Percentiles rank a stretch among this genome's conserved stretches.
These are phyloP conservation scores for Kluyveromyces sp. DNA, from an alignment of 1,139 yeast genomes.

Conservation along the genomic window DNA sequence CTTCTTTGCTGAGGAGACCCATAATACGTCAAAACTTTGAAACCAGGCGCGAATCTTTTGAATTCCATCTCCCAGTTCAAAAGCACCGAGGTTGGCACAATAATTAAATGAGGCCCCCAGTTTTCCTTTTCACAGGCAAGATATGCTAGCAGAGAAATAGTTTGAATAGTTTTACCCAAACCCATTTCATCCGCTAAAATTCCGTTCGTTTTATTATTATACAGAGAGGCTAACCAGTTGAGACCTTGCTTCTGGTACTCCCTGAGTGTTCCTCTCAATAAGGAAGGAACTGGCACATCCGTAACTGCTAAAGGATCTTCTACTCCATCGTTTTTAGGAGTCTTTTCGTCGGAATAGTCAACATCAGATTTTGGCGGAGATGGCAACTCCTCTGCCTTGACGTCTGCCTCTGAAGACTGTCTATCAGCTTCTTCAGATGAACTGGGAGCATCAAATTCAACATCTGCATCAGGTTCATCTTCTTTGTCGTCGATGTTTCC, in stretches of 20 bases:
- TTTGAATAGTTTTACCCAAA: slow-evolving; percentile 93
- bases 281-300: slow-evolving; percentile 66
- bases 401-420: slow-evolving; percentile 28
- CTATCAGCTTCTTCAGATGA: slow-evolving; percentile 30
- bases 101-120: slow-evolving; percentile 97
- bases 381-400: slow-evolving; percentile 7
- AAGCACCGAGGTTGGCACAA: slow-evolving; percentile 98
- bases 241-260: slow-evolving; percentile 94
- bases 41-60: slow-evolving; percentile 96
- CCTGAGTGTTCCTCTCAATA: slow-evolving; percentile 76
- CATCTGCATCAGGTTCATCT: slow-evolving; percentile 18
- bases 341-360: slow-evolving; percentile 1
- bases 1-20: slow-evolving; percentile 98
- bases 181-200: slow-evolving; percentile 99
- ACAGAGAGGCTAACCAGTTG: slow-evolving; percentile 93
- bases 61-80: slow-evolving; percentile 99
- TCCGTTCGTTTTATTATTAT: slow-evolving; percentile 90
- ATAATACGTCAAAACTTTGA: slow-evolving; percentile 89
- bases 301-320: slow-evolving; percentile 42
- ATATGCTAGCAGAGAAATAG: slow-evolving; percentile 79
- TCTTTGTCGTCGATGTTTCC: slow-evolving; percentile 23
- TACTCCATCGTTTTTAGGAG: slow-evolving; percentile 14
- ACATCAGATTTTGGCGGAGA: slow-evolving; percentile 17
- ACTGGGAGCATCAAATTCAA: slow-evolving; percentile 16
- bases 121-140: slow-evolving; percentile 88